phyloP scores from a whole-genome alignment of 495 filamentous ascomycete genomes.

The Aspergillus avenaceus region DNA sequence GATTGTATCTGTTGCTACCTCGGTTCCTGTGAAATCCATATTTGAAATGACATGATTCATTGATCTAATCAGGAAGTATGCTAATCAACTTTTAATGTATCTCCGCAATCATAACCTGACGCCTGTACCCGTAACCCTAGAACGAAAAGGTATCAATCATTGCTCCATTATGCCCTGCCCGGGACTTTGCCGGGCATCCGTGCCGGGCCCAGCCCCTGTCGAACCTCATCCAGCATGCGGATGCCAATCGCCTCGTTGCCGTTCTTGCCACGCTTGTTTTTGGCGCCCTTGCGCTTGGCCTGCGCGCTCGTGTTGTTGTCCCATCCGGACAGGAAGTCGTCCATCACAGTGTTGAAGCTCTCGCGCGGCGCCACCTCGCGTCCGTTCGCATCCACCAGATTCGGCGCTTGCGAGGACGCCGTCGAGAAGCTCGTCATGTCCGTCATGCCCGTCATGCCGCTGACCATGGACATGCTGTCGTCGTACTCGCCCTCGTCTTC shows the following conservation, averaged over 20 bases:
- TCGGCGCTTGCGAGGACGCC: slow-evolving; percentile 44
- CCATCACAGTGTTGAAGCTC: slow-evolving; percentile 86
- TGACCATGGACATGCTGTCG: slow-evolving; percentile 50
- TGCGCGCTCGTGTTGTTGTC: slow-evolving; percentile 60
- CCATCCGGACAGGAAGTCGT: slow-evolving; percentile 79
- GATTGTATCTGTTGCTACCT: no score
- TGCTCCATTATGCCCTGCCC: slow-evolving; percentile 18
- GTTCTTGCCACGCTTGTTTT: slow-evolving; percentile 69
- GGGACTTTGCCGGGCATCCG: slow-evolving; percentile 26
- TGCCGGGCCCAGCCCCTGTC: slow-evolving; percentile 75
- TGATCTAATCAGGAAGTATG: no score
- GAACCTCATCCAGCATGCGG: slow-evolving; percentile 85
- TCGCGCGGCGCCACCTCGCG: slow-evolving; percentile 50
- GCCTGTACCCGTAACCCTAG: not conserved
- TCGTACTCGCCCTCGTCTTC: slow-evolving; percentile 63
- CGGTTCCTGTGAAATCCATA: no score
- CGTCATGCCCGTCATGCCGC: slow-evolving; percentile 46
- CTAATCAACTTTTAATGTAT: no score
- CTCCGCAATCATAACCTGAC: not conserved
- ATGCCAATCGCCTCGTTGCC: slow-evolving; percentile 77
- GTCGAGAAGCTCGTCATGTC: slow-evolving; percentile 43
- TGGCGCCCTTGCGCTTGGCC: slow-evolving; percentile 57
- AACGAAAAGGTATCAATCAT: slow-evolving; percentile 18
- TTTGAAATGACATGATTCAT: no score
- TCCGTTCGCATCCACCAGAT: slow-evolving; percentile 35